Evolutionary conservation across 495 filamentous ascomycete genomes (phyloP).

Genomic region (Lasiosphaeria hispida): DNA sequence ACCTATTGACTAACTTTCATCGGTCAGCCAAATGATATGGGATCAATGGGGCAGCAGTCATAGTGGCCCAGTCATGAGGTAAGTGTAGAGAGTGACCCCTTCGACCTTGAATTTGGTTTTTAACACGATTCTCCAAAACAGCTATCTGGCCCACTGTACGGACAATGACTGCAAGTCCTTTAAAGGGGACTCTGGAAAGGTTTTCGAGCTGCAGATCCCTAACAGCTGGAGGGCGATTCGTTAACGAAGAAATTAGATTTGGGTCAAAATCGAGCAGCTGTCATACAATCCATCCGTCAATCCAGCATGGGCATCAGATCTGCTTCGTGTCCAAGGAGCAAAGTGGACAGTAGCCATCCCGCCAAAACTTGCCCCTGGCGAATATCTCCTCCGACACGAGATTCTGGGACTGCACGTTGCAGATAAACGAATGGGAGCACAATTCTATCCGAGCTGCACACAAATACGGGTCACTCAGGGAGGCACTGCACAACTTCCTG

Average conservation of each 20-base stretch:
- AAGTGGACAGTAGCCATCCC: slow-evolving; percentile 63
- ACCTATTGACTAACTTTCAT: not conserved
- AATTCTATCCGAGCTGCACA: slow-evolving; percentile 61
- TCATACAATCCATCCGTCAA: slow-evolving; percentile 26
- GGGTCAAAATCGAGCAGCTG: slow-evolving; percentile 43
- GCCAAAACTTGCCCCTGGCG: slow-evolving; percentile 51
- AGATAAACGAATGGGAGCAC: slow-evolving; percentile 48
- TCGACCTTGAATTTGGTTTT: not conserved
- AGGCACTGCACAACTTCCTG: slow-evolving; percentile 31
- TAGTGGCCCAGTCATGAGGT: slow-evolving; percentile 20
- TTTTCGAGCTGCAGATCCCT: no score
- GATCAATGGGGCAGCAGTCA: slow-evolving; percentile 21
- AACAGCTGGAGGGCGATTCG: no score
- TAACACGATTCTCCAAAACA: not conserved
- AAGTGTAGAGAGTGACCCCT: not conserved
- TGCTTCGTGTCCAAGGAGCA: slow-evolving; percentile 53
- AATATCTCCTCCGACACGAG: slow-evolving; percentile 63
- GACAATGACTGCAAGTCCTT: slow-evolving; percentile 35
- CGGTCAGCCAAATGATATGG: slow-evolving; percentile 15
- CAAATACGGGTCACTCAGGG: slow-evolving; percentile 55
- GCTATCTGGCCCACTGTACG: slow-evolving; percentile 31
- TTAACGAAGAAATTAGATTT: slow-evolving; percentile 8
- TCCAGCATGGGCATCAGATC: slow-evolving; percentile 30
- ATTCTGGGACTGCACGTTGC: slow-evolving; percentile 60
- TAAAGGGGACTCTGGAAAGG: slow-evolving; percentile 15